Conservation (phyloP, 2,329 filamentous ascomycete genomes). For the Stemphylium vesicarium region DNA sequence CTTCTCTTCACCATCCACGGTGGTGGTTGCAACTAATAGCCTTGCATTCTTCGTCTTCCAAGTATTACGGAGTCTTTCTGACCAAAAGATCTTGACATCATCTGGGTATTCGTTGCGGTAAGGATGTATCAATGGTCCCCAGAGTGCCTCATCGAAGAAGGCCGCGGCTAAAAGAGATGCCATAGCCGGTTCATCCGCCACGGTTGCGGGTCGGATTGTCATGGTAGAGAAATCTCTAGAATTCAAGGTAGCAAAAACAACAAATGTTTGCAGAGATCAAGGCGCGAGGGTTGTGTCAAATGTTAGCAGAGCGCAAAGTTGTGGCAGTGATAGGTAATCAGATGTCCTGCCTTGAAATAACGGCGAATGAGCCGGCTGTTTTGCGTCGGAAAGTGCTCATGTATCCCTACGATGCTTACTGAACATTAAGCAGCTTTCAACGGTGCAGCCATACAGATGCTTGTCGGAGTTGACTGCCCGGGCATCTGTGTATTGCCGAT, state of each 20-base stretch:
- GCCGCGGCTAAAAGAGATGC: constrained; percentile 25
- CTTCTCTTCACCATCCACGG: constrained; percentile 13
- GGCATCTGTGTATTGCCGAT: neutral
- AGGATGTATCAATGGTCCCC: constrained; percentile 37
- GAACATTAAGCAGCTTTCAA: neutral
- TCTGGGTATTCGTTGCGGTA: constrained; percentile 31
- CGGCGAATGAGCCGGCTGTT: neutral
- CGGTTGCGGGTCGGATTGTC: constrained; percentile 25
- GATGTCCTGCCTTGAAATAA: neutral
- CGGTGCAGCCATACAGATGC: neutral
- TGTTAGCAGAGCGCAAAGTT: neutral
- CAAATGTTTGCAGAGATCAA: neutral
- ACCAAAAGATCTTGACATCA: constrained; percentile 35
- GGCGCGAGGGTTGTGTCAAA: neutral
- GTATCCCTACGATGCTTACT: too few relatives aligned
- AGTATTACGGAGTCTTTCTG: constrained; percentile 16
- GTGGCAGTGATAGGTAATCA: too few relatives aligned
- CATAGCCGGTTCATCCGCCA: constrained; percentile 27
- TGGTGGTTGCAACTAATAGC: constrained; percentile 19
- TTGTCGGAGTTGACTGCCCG: neutral
- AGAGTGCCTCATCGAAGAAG: constrained; percentile 42
- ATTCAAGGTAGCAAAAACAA: neutral
- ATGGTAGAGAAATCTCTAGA: constrained; percentile 7
- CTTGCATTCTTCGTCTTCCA: constrained; percentile 21
- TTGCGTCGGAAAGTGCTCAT: too few relatives aligned